Conservation (phyloP, 2,329 filamentous ascomycete species). For the Colletotrichum godetiae region DNA sequence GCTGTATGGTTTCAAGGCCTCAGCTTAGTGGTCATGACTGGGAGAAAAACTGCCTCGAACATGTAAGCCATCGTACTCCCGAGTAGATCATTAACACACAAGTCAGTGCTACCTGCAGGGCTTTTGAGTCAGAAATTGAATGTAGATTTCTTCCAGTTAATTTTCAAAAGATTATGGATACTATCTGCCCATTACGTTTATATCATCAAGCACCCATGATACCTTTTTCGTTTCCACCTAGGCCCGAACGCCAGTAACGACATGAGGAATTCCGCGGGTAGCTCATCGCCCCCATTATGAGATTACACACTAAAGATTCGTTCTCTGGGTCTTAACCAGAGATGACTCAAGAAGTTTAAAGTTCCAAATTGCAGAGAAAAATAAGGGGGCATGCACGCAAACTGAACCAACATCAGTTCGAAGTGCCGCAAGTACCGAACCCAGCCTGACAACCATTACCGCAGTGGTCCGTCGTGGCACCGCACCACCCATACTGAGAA, state of each 20-base stretch:
- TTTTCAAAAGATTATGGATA: too few species aligned
- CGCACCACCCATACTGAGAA: slow-evolving; percentile 39
- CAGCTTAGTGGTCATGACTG: too few species aligned
- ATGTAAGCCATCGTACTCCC: too few species aligned
- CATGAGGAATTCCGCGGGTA: not conserved
- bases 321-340: not conserved
- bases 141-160: too few species aligned
- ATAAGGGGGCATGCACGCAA: too few species aligned
- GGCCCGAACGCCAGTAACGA: not conserved
- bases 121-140: too few species aligned
- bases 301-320: slow-evolving; percentile 24
- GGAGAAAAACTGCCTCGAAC: too few species aligned
- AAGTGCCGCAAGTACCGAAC: slow-evolving; percentile 27
- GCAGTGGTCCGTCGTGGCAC: slow-evolving; percentile 38
- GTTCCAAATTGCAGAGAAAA: not conserved
- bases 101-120: too few species aligned
- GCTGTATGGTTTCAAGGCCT: not conserved
- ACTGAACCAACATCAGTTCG: not conserved
- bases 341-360: not conserved
- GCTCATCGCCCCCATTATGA: not conserved
- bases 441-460: slow-evolving; percentile 29
- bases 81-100: too few species aligned
- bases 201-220: not conserved
- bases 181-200: not conserved
- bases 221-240: not conserved